A percentile compares a stretch with the other conserved stretches of the same genome.
Evolutionary conservation across 2,329 filamentous ascomycete genomes (phyloP).

Genomic region (Trichoderma harzianum): DNA sequence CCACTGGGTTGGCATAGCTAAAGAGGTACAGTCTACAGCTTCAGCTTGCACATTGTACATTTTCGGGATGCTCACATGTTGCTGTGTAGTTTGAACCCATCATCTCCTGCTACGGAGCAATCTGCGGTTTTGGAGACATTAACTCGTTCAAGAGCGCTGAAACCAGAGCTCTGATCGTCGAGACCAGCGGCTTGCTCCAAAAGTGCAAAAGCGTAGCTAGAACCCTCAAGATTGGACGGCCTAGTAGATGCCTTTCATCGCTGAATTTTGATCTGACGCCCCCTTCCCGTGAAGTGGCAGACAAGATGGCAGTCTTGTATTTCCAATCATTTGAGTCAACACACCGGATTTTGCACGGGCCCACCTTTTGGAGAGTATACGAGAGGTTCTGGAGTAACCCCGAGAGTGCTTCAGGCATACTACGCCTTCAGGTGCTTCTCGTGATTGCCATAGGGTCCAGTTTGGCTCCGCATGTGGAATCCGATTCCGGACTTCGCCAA

Average conservation of each 20-base stretch:
- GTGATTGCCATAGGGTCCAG: not conserved
- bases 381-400: not conserved
- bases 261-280: not conserved
- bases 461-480: conserved; percentile 45
- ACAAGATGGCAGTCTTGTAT: conserved; percentile 50
- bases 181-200: conserved; percentile 28
- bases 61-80: not conserved
- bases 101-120: not conserved
- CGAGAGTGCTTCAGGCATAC: not conserved
- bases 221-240: conserved; percentile 30
- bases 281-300: conserved; percentile 38
- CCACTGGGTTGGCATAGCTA: not conserved
- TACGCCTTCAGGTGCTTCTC: conserved; percentile 50
- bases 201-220: conserved; percentile 27
- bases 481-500: conserved; percentile 33
- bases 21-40: not conserved
- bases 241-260: not conserved
- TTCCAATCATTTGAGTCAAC: conserved; percentile 54
- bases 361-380: not conserved
- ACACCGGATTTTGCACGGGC: conserved; percentile 55
- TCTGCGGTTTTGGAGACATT: not conserved
- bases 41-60: not conserved
- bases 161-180: not conserved
- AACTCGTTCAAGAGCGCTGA: not conserved
- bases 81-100: not conserved